Percentiles rank a stretch among this genome's conserved stretches.
These are phyloP conservation scores for Microbotryum saponariae DNA, from an alignment of 1,284 basidiomycete genomes.

Conservation along the genomic window DNA sequence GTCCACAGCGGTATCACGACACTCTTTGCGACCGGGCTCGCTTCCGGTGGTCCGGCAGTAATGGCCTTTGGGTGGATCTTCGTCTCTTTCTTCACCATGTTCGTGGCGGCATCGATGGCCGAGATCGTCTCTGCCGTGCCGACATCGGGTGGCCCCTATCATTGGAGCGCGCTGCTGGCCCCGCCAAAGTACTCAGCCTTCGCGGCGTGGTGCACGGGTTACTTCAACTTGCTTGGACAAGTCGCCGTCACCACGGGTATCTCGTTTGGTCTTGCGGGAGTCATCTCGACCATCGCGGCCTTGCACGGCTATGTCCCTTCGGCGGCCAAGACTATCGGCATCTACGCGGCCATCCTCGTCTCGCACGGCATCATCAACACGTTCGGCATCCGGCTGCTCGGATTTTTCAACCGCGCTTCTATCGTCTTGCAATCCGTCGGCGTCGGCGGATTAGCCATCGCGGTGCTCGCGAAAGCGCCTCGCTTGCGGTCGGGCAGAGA, in stretches of 20 bases:
- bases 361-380: conserved; percentile 63
- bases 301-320: conserved; percentile 53
- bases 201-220: conserved; percentile 35
- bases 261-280: conserved; percentile 56
- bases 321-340: conserved; percentile 56
- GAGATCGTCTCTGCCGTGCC: conserved; percentile 51
- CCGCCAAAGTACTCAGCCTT: conserved; percentile 19
- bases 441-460: conserved; percentile 55
- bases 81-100: conserved; percentile 42
- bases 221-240: conserved; percentile 59
- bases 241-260: conserved; percentile 54
- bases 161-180: conserved; percentile 20
- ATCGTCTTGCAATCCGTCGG: conserved; percentile 65
- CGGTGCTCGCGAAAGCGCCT: conserved; percentile 60
- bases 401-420: conserved; percentile 61
- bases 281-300: conserved; percentile 57
- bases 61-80: conserved; percentile 53
- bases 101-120: conserved; percentile 34
- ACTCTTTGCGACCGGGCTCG: conserved; percentile 42
- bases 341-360: conserved; percentile 61
- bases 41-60: conserved; percentile 57
- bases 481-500: conserved; percentile 58
- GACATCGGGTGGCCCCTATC: conserved; percentile 53
- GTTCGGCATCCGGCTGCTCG: conserved; percentile 56
- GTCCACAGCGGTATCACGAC: conserved; percentile 21